phyloP scores from a whole-genome alignment of 2,329 filamentous ascomycete species.

The Colletotrichum sp. region DNA sequence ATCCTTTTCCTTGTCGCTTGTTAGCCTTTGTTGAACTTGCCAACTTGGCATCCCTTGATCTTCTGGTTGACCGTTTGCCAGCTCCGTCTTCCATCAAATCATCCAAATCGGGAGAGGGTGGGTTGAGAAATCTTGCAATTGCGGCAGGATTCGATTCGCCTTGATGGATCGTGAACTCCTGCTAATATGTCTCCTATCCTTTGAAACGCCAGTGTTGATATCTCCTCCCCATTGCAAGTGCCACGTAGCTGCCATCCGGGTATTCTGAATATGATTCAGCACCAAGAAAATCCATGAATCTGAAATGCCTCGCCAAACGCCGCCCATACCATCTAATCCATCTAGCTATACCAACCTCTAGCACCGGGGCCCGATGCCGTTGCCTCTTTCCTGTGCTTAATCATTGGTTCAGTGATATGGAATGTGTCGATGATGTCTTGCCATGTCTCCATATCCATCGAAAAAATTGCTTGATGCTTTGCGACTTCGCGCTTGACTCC shows the following conservation, averaged over 20 bases:
- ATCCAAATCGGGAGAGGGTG: neutral
- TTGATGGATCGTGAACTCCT: neutral
- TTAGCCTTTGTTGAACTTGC: neutral
- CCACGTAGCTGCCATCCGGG: neutral
- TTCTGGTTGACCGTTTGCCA: neutral
- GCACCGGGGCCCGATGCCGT: constrained; percentile 55
- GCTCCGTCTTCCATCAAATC: neutral
- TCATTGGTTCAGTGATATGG: constrained; percentile 79
- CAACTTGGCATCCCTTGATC: neutral
- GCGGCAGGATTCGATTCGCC: neutral
- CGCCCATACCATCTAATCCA: neutral
- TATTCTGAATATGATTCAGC: neutral
- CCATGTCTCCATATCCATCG: constrained; percentile 88
- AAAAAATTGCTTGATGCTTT: constrained; percentile 86
- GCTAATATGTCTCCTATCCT: neutral
- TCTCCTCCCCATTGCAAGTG: neutral
- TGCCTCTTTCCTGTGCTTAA: constrained; percentile 77
- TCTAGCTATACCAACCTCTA: constrained; percentile 69
- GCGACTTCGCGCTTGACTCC: constrained; percentile 56
- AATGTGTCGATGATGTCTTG: constrained; percentile 77
- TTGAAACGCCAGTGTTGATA: neutral
- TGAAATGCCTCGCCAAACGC: neutral
- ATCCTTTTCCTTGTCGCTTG: neutral
- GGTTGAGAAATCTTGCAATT: neutral
- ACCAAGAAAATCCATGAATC: neutral